Evolutionary conservation across 139 green algal species (phyloP), one percentile per base, ranked within the genome.

Genomic region (Micractinium conductrix): DNA sequence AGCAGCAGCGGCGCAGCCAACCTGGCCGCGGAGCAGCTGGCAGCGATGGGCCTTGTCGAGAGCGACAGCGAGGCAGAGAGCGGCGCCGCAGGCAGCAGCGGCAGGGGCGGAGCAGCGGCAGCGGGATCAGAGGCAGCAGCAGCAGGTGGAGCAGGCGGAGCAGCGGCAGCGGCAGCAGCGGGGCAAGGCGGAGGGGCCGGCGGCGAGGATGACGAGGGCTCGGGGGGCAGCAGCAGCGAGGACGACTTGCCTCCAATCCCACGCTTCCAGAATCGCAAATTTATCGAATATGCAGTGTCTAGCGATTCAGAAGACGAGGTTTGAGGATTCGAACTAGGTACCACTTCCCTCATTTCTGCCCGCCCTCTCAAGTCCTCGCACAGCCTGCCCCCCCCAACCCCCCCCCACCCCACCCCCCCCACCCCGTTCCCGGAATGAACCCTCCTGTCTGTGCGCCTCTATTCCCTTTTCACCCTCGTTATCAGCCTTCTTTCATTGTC

Each of bases 221-320:
- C n/a, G 4, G 65, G 65, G 9, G 55, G 28, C 74, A 81, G 60
- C 63, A 88, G 79, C 71, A 83, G 75, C 28, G 86, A 90, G 5
- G 86, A 85, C 30, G 74, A 80, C 42, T 50, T 87, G 35, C 82
- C 86, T 8, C 86, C 82, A 73, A 71, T 90, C 19, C n/a, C 75
- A 16, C 44, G 43, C 14, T 85, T 88, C 58, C 40, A 90, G 30
- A 90, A 90, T 42, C 74, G 86, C 33, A 72, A 85, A 24, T 48
- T 88, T 0, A 68, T 88, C 2, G 78, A 88, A 38, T 88, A 88
- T 30, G 45, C 33, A 30, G 44, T 86, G 10, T 82, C 68, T 3
- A 81, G 38, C 4, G 85, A 88, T 2, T 80, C 69, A 14, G 80
- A 85, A 10, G 53, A 79, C 9, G 69, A 85, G 42, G 30, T 24